Conservation (phyloP, 2,329 filamentous ascomycete species). For the Plectosphaerella plurivora region DNA sequence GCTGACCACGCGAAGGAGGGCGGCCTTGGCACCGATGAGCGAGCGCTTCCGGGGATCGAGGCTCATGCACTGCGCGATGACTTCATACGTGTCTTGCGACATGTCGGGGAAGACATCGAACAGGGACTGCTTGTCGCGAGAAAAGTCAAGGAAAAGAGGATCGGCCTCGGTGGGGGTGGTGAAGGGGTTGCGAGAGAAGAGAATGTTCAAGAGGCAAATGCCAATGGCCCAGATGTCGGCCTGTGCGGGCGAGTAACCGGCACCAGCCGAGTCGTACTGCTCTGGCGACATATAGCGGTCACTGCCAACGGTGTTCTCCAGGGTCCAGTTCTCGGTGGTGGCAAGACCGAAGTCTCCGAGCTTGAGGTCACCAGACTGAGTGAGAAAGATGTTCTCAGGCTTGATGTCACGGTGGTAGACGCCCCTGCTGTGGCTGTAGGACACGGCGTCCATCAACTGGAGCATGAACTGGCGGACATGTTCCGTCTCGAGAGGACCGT, state of each 20-base stretch:
- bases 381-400: slow-evolving; percentile 97
- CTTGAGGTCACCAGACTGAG: slow-evolving; percentile 83
- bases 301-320: slow-evolving; percentile 90
- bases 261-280: slow-evolving; percentile 85
- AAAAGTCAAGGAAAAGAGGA: slow-evolving; percentile 88
- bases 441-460: slow-evolving; percentile 82
- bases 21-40: slow-evolving; percentile 70
- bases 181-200: slow-evolving; percentile 97
- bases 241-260: slow-evolving; percentile 86
- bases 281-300: slow-evolving; percentile 99
- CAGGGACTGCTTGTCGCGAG: slow-evolving; percentile 86
- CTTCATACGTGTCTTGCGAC: slow-evolving; percentile 96
- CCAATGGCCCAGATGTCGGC: slow-evolving; percentile 97
- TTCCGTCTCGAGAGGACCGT: slow-evolving; percentile 88
- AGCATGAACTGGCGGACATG: slow-evolving; percentile 98
- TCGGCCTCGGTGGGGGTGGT: slow-evolving; percentile 87
- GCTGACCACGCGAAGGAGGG: slow-evolving; percentile 73
- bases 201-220: slow-evolving; percentile 91
- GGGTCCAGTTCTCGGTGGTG: slow-evolving; percentile 84
- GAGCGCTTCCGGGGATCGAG: slow-evolving; percentile 88
- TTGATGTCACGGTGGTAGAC: slow-evolving; percentile 98
- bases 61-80: slow-evolving; percentile 85
- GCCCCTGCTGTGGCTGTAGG: slow-evolving; percentile 85
- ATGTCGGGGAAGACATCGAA: slow-evolving; percentile 98
- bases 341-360: slow-evolving; percentile 94